These are phyloP conservation scores for Erythrophleum fordii DNA, from an alignment of 306 rosid genomes.

Conservation along the genomic window DNA sequence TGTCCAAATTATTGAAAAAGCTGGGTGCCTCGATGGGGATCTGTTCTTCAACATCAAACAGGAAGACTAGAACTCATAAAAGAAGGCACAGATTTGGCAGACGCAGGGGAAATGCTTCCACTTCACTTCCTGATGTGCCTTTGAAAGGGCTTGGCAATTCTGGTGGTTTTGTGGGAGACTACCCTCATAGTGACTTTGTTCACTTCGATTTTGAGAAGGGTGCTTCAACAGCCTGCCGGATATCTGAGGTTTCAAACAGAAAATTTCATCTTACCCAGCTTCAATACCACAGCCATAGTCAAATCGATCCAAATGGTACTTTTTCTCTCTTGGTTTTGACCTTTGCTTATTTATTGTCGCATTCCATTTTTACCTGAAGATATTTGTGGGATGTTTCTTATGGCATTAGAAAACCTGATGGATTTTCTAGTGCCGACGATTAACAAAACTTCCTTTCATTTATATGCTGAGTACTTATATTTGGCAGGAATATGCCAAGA, in stretches of 20 bases:
- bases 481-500: slow-evolving; percentile 57
- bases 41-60: slow-evolving; percentile 49
- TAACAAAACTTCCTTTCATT: background rate
- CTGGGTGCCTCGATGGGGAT: slow-evolving; percentile 51
- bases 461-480: background rate
- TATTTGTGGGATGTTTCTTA: background rate
- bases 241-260: slow-evolving; percentile 58
- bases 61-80: slow-evolving; percentile 16
- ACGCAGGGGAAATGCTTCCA: slow-evolving; percentile 30
- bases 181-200: slow-evolving; percentile 48
- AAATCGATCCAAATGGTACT: slow-evolving; percentile 51
- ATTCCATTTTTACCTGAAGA: background rate
- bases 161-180: slow-evolving; percentile 40
- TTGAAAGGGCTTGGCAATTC: slow-evolving; percentile 34
- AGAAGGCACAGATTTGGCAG: slow-evolving; percentile 33
- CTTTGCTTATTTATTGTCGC: background rate
- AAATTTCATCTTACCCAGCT: slow-evolving; percentile 60
- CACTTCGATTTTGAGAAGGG: slow-evolving; percentile 56
- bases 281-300: slow-evolving; percentile 53
- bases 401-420: background rate
- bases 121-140: slow-evolving; percentile 42
- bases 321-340: background rate
- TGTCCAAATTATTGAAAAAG: slow-evolving; percentile 14
- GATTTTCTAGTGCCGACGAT: background rate
- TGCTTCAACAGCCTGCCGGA: background rate